A percentile compares a stretch with the other conserved stretches of the same genome.
These are phyloP conservation scores for Candida gorgasii DNA, from an alignment of 805 yeast genomes.

Conservation along the genomic window DNA sequence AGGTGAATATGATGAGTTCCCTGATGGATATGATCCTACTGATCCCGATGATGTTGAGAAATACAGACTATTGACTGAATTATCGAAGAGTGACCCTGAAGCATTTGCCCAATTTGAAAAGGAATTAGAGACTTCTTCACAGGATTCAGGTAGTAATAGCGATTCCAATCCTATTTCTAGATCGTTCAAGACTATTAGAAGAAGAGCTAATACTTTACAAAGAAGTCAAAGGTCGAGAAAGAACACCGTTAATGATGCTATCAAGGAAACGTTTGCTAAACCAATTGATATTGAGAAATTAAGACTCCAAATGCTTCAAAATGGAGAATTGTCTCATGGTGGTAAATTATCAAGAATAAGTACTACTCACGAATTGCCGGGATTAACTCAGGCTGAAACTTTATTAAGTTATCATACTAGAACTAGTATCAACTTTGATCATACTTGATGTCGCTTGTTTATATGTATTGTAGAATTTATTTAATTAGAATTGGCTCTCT, in stretches of 20 bases:
- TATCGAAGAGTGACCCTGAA: constrained; percentile 35
- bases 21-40: constrained; percentile 56
- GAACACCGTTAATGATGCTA: constrained; percentile 19
- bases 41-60: constrained; percentile 42
- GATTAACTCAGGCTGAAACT: constrained; percentile 51
- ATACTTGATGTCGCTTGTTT: not conserved
- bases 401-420: constrained; percentile 45
- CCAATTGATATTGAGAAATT: constrained; percentile 36
- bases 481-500: not conserved
- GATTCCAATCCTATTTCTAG: constrained; percentile 19
- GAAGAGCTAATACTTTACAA: constrained; percentile 28
- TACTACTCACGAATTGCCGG: constrained; percentile 50
- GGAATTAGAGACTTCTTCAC: constrained; percentile 13
- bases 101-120: constrained; percentile 35
- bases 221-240: constrained; percentile 22
- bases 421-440: constrained; percentile 36
- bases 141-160: not conserved
- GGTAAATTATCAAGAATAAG: constrained; percentile 40
- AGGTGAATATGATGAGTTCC: constrained; percentile 54
- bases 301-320: constrained; percentile 38
- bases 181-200: constrained; percentile 37
- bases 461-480: constrained; percentile 4
- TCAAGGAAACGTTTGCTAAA: constrained; percentile 30
- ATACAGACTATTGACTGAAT: constrained; percentile 32
- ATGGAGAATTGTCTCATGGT: constrained; percentile 35